Percentiles rank a stretch among this genome's conserved stretches.
Evolutionary conservation across 768 basidiomycete genomes (phyloP).

Genomic region (Chalciporus chontae): DNA sequence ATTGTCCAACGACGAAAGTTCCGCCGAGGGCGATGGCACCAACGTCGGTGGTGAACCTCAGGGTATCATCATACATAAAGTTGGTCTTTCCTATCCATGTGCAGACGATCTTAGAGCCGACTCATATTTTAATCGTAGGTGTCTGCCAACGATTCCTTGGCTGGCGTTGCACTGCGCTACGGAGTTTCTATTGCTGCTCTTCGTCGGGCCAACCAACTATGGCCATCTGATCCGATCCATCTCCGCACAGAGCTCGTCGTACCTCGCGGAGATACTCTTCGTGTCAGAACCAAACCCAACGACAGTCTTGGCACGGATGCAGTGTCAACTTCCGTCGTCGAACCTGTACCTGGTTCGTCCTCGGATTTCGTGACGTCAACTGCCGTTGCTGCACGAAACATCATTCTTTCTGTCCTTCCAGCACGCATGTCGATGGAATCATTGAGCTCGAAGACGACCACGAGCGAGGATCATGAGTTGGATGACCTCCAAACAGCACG

Average conservation of each 20-base stretch:
- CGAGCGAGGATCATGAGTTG: conserved; percentile 29
- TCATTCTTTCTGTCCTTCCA: conserved; percentile 24
- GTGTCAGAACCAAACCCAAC: conserved; percentile 1
- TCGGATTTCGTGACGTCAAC: conserved; percentile 13
- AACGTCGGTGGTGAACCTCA: neutral
- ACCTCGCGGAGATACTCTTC: conserved; percentile 36
- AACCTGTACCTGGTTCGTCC: conserved; percentile 1
- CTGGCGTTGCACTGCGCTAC: conserved; percentile 87
- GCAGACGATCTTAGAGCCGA: neutral
- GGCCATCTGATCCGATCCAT: conserved; percentile 91
- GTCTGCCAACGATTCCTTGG: conserved; percentile 69
- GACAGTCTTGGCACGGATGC: neutral
- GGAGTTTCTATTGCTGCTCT: conserved; percentile 81
- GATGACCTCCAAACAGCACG: conserved; percentile 13
- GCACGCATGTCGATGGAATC: conserved; percentile 30
- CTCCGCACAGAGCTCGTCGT: conserved; percentile 80
- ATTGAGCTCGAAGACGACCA: conserved; percentile 24
- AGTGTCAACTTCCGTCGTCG: neutral
- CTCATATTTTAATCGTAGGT: conserved; percentile 44
- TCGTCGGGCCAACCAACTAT: conserved; percentile 86
- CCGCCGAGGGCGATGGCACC: neutral
- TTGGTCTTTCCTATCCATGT: conserved; percentile 8
- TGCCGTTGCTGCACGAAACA: conserved; percentile 18
- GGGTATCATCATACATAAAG: conserved; percentile 11
- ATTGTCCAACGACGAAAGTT: neutral